Conservation (phyloP, 768 basidiomycete species). For the Podaxis rugospora region DNA sequence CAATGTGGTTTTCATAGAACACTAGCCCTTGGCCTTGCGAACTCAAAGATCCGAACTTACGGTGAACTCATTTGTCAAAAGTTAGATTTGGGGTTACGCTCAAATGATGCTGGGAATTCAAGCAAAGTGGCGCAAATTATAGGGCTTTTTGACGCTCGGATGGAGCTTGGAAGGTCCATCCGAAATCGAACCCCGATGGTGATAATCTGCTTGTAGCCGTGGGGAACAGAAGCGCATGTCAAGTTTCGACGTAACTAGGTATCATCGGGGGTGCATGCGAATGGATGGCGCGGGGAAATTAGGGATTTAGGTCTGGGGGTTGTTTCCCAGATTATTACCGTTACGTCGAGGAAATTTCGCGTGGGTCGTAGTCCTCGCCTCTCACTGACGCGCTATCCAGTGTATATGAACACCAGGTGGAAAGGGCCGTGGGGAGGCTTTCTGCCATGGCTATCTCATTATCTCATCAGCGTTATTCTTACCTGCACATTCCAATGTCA, state of each 20-base stretch:
- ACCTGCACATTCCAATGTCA: not conserved
- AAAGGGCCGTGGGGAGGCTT: no score
- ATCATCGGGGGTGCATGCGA: not conserved
- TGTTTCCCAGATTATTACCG: not conserved
- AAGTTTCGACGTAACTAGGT: not conserved
- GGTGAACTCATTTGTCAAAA: not conserved
- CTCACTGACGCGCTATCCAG: not conserved
- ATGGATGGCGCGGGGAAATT: not conserved
- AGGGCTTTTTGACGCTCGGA: constrained; percentile 2
- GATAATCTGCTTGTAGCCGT: not conserved
- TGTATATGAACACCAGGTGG: no score
- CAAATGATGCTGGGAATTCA: not conserved
- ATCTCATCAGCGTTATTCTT: not conserved
- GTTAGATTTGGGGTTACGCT: not conserved
- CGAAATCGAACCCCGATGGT: not conserved
- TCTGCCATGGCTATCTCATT: not conserved
- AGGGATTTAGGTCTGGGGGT: not conserved
- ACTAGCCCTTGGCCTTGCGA: not conserved
- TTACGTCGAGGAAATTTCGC: not conserved
- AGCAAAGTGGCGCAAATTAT: not conserved
- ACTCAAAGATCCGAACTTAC: not conserved
- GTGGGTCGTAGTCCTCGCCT: not conserved
- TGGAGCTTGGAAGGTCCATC: constrained; percentile 14
- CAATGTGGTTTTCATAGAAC: not conserved
- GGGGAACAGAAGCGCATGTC: not conserved